Evolutionary conservation across 192 early-diverging fungal species (phyloP).

Genomic region (Spizellomyces sp.): DNA sequence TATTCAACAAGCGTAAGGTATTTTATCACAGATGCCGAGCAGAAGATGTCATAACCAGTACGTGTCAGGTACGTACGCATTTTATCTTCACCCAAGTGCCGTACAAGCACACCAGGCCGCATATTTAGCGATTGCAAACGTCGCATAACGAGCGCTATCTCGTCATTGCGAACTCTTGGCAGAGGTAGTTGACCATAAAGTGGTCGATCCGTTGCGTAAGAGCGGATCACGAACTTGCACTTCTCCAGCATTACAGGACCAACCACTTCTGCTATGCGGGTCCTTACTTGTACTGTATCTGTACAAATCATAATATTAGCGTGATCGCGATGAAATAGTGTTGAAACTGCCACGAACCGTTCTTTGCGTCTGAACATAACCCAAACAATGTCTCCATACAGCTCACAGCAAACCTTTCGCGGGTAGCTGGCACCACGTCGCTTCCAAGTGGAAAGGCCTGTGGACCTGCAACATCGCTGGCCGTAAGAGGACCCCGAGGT

Average conservation of each 20-base stretch:
- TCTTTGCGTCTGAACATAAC: constrained; percentile 57
- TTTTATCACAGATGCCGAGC: neutral
- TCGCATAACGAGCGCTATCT: constrained; percentile 56
- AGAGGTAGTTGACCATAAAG: constrained; percentile 70
- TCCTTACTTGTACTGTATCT: constrained; percentile 49
- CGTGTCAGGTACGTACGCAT: constrained; percentile 37
- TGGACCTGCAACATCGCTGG: neutral
- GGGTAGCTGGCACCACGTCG: constrained; percentile 60
- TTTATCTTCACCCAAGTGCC: constrained; percentile 37
- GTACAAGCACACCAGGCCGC: constrained; percentile 42
- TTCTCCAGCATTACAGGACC: constrained; percentile 66
- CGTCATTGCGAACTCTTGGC: constrained; percentile 67
- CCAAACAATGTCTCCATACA: constrained; percentile 65
- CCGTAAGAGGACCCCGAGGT: no score
- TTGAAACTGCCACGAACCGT: constrained; percentile 24
- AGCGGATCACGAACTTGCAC: constrained; percentile 57
- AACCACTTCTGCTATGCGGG: constrained; percentile 62
- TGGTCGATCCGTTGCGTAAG: constrained; percentile 66
- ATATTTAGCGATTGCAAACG: constrained; percentile 54
- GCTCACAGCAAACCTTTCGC: constrained; percentile 69
- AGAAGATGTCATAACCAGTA: neutral
- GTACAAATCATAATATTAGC: constrained; percentile 2
- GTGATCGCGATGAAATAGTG: neutral
- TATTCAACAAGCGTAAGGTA: constrained; percentile 8
- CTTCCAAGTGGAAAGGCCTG: neutral